Evolutionary conservation across 257 asterid genomes (phyloP).

Genomic region (Solanum chmielewskii): DNA sequence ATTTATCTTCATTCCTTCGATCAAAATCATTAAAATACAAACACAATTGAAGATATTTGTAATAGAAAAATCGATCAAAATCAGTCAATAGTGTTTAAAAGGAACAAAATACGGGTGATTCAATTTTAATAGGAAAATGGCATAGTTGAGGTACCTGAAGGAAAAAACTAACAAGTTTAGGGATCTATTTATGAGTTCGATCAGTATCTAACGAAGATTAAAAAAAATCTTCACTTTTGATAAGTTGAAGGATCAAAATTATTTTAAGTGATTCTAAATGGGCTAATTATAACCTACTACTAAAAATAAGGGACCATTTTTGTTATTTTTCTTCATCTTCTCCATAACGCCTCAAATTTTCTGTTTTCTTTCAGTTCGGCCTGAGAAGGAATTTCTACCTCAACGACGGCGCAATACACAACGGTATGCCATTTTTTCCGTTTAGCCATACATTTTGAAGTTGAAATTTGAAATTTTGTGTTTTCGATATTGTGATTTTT

Average conservation of each 20-base stretch:
- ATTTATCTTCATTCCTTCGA: too few species aligned
- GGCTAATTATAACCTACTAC: background rate
- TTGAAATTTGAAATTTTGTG: background rate
- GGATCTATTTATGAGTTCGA: too few species aligned
- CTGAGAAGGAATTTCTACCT: background rate
- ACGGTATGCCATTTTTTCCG: background rate
- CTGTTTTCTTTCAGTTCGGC: background rate
- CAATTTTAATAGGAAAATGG: too few species aligned
- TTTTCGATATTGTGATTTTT: background rate
- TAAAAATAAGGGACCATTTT: background rate
- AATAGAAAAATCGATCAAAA: too few species aligned
- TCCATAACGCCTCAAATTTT: background rate
- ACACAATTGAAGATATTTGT: too few species aligned
- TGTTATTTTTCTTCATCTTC: background rate
- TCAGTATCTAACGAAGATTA: too few species aligned
- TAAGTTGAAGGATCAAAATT: background rate
- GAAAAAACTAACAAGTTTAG: too few species aligned
- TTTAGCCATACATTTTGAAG: background rate
- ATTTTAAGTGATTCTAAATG: background rate
- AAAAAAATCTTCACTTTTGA: background rate
- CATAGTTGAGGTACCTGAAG: too few species aligned
- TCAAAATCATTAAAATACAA: too few species aligned
- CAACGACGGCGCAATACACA: background rate
- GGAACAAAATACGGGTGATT: too few species aligned
- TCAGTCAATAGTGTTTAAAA: too few species aligned